Evolutionary conservation across 164 flowering plant species (phyloP).

Genomic region (Paratinospora sagittata): DNA sequence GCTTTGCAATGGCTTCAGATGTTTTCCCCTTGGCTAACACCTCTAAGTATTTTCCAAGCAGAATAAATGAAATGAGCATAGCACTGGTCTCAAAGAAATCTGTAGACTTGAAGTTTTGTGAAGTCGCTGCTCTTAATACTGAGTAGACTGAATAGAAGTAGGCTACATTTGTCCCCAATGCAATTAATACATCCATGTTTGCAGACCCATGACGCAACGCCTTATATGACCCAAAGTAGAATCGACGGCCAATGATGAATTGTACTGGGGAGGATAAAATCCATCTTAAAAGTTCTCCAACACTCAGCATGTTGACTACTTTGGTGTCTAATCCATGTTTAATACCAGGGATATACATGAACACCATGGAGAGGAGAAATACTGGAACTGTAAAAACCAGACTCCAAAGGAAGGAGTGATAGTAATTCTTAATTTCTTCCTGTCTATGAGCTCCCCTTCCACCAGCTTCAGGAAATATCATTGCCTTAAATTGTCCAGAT

Average conservation of each 20-base stretch:
- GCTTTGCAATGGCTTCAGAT: conserved; percentile 87
- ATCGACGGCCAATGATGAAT: conserved; percentile 76
- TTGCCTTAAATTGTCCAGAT: conserved; percentile 48
- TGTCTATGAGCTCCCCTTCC: conserved; percentile 39
- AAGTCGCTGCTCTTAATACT: conserved; percentile 56
- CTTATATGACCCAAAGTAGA: conserved; percentile 73
- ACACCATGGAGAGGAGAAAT: conserved; percentile 73
- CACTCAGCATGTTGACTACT: conserved; percentile 59
- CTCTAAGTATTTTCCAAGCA: conserved; percentile 84
- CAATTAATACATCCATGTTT: conserved; percentile 93
- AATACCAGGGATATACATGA: conserved; percentile 67
- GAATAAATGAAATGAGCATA: conserved; percentile 86
- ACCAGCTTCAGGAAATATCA: conserved; percentile 46
- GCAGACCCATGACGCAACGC: conserved; percentile 73
- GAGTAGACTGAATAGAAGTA: conserved; percentile 87
- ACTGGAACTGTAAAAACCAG: conserved; percentile 73
- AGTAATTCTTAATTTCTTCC: conserved; percentile 57
- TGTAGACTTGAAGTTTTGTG: conserved; percentile 41
- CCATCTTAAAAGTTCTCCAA: conserved; percentile 77
- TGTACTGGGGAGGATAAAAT: conserved; percentile 79
- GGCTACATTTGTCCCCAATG: conserved; percentile 86
- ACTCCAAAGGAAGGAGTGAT: conserved; percentile 65
- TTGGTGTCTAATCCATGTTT: conserved; percentile 45
- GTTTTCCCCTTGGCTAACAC: conserved; percentile 86
- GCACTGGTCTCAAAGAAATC: conserved; percentile 97